Conservation (phyloP, 139 green algal species). For the Diplosphaera chodatii region DNA sequence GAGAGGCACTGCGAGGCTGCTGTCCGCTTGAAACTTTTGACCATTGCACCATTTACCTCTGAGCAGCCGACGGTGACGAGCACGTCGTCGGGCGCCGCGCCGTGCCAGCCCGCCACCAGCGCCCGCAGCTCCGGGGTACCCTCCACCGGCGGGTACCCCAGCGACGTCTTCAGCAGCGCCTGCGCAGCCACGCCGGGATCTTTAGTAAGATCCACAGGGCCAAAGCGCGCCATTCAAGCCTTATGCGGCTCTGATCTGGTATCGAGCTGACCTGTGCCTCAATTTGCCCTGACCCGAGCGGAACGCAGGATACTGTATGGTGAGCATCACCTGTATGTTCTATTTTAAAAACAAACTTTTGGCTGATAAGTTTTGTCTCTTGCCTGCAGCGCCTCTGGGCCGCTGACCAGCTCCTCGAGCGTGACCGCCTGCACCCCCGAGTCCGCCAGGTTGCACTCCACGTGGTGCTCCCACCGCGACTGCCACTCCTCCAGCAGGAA, state of each 20-base stretch:
- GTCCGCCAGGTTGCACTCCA: constrained; percentile 4
- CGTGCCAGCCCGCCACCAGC: neutral
- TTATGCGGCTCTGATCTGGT: too few relatives aligned
- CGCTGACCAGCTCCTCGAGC: constrained; percentile 1
- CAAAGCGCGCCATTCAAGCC: too few relatives aligned
- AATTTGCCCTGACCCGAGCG: too few relatives aligned
- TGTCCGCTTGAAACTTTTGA: too few relatives aligned
- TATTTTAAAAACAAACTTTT: too few relatives aligned
- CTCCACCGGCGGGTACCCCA: constrained; percentile 3
- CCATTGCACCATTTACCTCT: neutral
- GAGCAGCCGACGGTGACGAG: constrained; percentile 2
- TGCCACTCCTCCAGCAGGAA: constrained; percentile 8
- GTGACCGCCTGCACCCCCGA: neutral
- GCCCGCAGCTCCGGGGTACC: neutral
- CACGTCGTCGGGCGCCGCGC: neutral
- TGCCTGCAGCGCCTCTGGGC: neutral
- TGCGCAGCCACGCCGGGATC: too few relatives aligned
- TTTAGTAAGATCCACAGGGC: too few relatives aligned
- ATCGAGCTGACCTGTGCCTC: too few relatives aligned
- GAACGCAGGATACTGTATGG: too few relatives aligned
- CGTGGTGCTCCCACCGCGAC: neutral
- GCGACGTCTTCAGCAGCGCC: neutral
- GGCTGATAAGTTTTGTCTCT: too few relatives aligned
- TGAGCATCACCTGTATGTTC: too few relatives aligned
- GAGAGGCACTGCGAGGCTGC: too few relatives aligned